Percentiles rank a stretch among this genome's conserved stretches.
phyloP scores from a whole-genome alignment of 495 filamentous ascomycete genomes.

The Trichoderma reesei region DNA sequence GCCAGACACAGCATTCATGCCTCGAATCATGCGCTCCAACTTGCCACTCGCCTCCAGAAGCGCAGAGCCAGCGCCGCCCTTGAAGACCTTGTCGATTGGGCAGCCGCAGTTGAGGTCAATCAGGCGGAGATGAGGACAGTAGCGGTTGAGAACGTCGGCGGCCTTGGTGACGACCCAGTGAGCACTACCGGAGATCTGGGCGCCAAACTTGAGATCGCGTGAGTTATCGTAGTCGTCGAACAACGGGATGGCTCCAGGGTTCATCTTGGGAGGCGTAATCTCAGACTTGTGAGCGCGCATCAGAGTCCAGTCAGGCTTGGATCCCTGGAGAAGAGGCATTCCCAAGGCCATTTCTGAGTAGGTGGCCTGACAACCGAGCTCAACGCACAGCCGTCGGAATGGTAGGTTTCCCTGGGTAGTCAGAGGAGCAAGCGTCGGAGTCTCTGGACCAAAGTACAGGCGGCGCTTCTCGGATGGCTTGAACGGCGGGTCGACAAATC shows the following conservation, averaged over 20 bases:
- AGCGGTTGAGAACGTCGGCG: slow-evolving; percentile 65
- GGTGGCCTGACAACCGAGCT: slow-evolving; percentile 82
- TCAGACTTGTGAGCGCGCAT: slow-evolving; percentile 84
- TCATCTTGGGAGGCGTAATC: slow-evolving; percentile 51
- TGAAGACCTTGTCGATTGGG: slow-evolving; percentile 86
- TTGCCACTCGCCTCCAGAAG: slow-evolving; percentile 75
- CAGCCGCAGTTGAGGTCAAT: slow-evolving; percentile 96
- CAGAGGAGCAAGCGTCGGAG: slow-evolving; percentile 75
- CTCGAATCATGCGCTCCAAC: slow-evolving; percentile 81
- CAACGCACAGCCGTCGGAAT: slow-evolving; percentile 84
- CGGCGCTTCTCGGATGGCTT: slow-evolving; percentile 85
- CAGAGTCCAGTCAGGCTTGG: slow-evolving; percentile 87
- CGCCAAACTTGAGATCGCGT: slow-evolving; percentile 79
- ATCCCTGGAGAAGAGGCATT: slow-evolving; percentile 79
- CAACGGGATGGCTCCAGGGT: slow-evolving; percentile 33
- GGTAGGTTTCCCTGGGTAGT: slow-evolving; percentile 96
- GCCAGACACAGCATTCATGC: slow-evolving; percentile 86
- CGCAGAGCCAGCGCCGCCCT: slow-evolving; percentile 84
- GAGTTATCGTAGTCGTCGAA: slow-evolving; percentile 69
- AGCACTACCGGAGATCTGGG: slow-evolving; percentile 83
- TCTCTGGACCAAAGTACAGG: slow-evolving; percentile 88
- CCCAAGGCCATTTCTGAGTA: slow-evolving; percentile 99
- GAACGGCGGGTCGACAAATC: slow-evolving; percentile 73
- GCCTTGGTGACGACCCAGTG: slow-evolving; percentile 80
- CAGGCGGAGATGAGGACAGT: slow-evolving; percentile 71